A percentile compares a stretch with the other conserved stretches of the same genome.
Evolutionary conservation across 164 flowering plant genomes (phyloP).

Genomic region (grape (Vitis vinifera)): ASM3070453v1 NC_081818.1:29194001-29194500

Average conservation of each 20-base stretch:
- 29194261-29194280: conserved; percentile 43
- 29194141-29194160: conserved; percentile 41
- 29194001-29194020: conserved; percentile 40
- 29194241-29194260: conserved; percentile 35
- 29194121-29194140: conserved; percentile 30
- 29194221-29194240: conserved; percentile 29
- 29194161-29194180: conserved; percentile 15
- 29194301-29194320: conserved; percentile 39
- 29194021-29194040: conserved; percentile 8
- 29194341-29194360: conserved; percentile 32
- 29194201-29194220: conserved; percentile 27
- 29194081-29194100: conserved; percentile 29
- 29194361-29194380: conserved; percentile 25
- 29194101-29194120: conserved; percentile 34
- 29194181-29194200: conserved; percentile 9
- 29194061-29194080: conserved; percentile 29
- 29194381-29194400: conserved; percentile 27
- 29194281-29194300: conserved; percentile 34
- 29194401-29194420: conserved; percentile 34
- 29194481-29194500: no score
- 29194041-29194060: conserved; percentile 38
- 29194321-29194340: conserved; percentile 28
- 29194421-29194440: conserved; percentile 41
- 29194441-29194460: conserved; percentile 16
- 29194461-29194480: no score